These are phyloP conservation scores for Melampsora occidentalis DNA, from an alignment of 1,284 basidiomycete genomes.

Conservation along the genomic window DNA sequence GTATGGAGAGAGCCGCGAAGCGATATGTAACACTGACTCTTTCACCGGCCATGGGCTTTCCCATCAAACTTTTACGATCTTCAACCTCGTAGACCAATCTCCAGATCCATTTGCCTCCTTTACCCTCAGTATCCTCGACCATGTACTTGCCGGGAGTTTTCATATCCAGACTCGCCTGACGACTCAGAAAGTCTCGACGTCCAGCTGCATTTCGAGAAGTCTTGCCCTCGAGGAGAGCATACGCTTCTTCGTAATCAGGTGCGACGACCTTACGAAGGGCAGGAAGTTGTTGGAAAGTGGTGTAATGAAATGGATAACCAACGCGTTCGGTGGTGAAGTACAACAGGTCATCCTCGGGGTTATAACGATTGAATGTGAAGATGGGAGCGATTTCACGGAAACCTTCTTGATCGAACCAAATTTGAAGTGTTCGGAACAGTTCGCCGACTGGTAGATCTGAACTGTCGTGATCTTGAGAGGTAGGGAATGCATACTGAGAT, in stretches of 20 bases:
- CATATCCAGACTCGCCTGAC: conserved; percentile 37
- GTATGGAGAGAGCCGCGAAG: not conserved
- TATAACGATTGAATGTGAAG: conserved; percentile 29
- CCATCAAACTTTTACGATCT: conserved; percentile 43
- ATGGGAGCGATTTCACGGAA: conserved; percentile 42
- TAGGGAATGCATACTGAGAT: conserved; percentile 14
- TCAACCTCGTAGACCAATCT: conserved; percentile 40
- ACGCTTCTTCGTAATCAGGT: conserved; percentile 44
- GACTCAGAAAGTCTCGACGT: conserved; percentile 40
- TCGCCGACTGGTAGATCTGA: conserved; percentile 34
- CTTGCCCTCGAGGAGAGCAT: conserved; percentile 40
- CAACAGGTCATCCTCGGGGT: conserved; percentile 30
- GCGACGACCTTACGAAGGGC: conserved; percentile 42
- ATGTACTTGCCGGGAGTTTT: conserved; percentile 37
- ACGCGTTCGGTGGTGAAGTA: conserved; percentile 38
- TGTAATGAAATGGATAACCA: conserved; percentile 41
- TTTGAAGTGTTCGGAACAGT: conserved; percentile 42
- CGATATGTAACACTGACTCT: conserved; percentile 21
- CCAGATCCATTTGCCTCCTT: conserved; percentile 43
- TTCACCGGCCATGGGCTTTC: conserved; percentile 42
- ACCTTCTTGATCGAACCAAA: conserved; percentile 45
- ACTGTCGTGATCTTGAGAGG: conserved; percentile 10
- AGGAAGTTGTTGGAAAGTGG: conserved; percentile 40
- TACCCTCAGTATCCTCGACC: conserved; percentile 39
- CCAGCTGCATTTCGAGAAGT: conserved; percentile 25